These are phyloP conservation scores for Vitis rotundifolia DNA, from an alignment of 164 flowering plant genomes.

Conservation along the genomic window DNA sequence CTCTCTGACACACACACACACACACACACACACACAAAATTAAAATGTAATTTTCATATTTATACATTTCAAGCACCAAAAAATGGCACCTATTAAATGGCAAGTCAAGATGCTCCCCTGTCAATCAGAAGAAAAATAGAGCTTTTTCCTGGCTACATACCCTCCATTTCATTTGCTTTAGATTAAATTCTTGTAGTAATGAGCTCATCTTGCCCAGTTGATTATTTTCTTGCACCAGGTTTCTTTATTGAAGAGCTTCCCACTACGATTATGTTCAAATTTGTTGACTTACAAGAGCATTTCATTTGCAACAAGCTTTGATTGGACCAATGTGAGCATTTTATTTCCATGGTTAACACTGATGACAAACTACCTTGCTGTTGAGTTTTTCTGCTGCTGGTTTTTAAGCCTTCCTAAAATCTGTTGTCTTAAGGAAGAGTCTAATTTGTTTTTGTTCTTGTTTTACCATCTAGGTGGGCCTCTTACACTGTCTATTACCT, in stretches of 20 bases:
- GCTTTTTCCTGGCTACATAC: too few species aligned
- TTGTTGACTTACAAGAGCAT: conserved; percentile 38
- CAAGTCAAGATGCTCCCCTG: too few species aligned
- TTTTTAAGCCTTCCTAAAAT: conserved; percentile 7
- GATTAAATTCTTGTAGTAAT: too few species aligned
- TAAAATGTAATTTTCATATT: too few species aligned
- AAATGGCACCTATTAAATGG: too few species aligned
- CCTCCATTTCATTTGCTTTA: too few species aligned
- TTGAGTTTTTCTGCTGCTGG: too few species aligned
- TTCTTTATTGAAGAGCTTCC: conserved; percentile 54
- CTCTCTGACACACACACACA: too few species aligned
- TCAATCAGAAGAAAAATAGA: too few species aligned
- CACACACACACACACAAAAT: too few species aligned
- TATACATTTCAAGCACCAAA: too few species aligned
- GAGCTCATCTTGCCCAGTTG: background rate
- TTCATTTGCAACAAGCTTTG: conserved; percentile 40
- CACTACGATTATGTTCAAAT: conserved; percentile 58
- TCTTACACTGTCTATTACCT: conserved; percentile 85
- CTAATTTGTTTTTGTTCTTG: too few species aligned
- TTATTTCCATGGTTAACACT: background rate
- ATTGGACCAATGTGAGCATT: conserved; percentile 54
- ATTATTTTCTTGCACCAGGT: conserved; percentile 35
- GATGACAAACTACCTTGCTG: background rate
- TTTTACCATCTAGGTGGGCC: conserved; percentile 52
- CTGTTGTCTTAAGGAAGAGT: background rate